These are phyloP conservation scores for Hypoxylon lienhwacheense DNA, from an alignment of 495 filamentous ascomycete genomes.

Conservation along the genomic window DNA sequence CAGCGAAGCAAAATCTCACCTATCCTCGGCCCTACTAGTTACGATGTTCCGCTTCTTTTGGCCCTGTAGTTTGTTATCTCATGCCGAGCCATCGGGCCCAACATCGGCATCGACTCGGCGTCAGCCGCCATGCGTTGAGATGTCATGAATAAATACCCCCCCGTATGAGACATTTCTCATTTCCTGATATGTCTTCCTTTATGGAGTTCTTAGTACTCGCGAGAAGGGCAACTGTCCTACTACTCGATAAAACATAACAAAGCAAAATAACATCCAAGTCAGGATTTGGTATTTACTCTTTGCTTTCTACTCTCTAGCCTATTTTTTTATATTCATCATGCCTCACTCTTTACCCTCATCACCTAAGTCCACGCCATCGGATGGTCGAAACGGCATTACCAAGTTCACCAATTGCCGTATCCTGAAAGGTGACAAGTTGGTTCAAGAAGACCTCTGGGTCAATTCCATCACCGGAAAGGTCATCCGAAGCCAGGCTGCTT, in stretches of 20 bases:
- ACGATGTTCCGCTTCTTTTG: conserved; percentile 11
- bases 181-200: conserved; percentile 23
- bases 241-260: conserved; percentile 38
- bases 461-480: conserved; percentile 75
- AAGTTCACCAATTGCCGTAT: conserved; percentile 84
- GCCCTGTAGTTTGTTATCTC: background rate
- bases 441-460: conserved; percentile 78
- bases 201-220: conserved; percentile 36
- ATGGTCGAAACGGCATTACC: conserved; percentile 59
- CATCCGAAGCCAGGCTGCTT: conserved; percentile 69
- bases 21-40: conserved; percentile 24
- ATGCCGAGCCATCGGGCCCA: conserved; percentile 19
- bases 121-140: conserved; percentile 24
- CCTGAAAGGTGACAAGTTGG: conserved; percentile 61
- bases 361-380: conserved; percentile 36
- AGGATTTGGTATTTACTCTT: background rate
- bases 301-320: background rate
- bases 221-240: conserved; percentile 32
- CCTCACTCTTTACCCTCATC: conserved; percentile 42
- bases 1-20: conserved; percentile 7
- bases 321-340: conserved; percentile 21
- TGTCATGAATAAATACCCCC: conserved; percentile 31
- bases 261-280: background rate
- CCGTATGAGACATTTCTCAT: conserved; percentile 27
- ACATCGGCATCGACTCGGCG: conserved; percentile 24